A percentile compares a stretch with the other conserved stretches of the same genome.
Conservation (phyloP, 2,329 filamentous ascomycete species). For the Clonostachys solani region DNA sequence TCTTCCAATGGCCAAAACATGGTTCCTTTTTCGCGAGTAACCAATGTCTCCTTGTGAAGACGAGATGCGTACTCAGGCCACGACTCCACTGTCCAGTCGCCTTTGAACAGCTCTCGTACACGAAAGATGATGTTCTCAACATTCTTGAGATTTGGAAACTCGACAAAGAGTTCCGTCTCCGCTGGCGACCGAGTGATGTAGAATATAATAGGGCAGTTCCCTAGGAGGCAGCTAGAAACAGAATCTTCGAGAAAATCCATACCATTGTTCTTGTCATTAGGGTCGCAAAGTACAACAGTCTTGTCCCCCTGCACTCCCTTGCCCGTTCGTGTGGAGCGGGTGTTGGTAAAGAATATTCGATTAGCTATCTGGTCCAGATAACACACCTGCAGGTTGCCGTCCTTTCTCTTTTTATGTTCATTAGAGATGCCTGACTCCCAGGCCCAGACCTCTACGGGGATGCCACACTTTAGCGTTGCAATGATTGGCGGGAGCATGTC, state of each 20-base stretch:
- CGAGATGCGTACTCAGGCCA: slow-evolving; percentile 4
- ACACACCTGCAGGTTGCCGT: slow-evolving; percentile 1
- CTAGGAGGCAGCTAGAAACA: background rate
- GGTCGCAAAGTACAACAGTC: slow-evolving; percentile 2
- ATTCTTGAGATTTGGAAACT: slow-evolving; percentile 5
- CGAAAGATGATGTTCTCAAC: slow-evolving; percentile 1
- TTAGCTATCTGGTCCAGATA: slow-evolving; percentile 1
- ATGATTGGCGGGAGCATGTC: slow-evolving; percentile 14
- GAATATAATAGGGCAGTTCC: slow-evolving; percentile 2
- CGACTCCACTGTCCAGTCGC: slow-evolving; percentile 1
- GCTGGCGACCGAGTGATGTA: slow-evolving; percentile 2
- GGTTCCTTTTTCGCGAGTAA: slow-evolving; percentile 1
- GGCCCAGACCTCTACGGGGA: slow-evolving; percentile 17
- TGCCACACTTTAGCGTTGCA: slow-evolving; percentile 7
- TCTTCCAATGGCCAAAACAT: slow-evolving; percentile 2
- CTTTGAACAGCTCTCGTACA: slow-evolving; percentile 1
- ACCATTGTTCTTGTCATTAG: background rate
- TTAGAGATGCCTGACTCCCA: slow-evolving; percentile 13
- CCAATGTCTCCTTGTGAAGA: background rate
- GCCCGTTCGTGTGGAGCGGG: slow-evolving; percentile 2
- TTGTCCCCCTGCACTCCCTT: slow-evolving; percentile 1
- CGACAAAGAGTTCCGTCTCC: slow-evolving; percentile 4
- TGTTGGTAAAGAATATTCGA: slow-evolving; percentile 6
- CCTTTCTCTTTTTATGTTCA: slow-evolving; percentile 5
- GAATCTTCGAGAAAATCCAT: background rate